A percentile compares a stretch with the other conserved stretches of the same genome.
Evolutionary conservation across 345 rosid genomes (phyloP).

Genomic region (Hibiscus syriacus): DNA sequence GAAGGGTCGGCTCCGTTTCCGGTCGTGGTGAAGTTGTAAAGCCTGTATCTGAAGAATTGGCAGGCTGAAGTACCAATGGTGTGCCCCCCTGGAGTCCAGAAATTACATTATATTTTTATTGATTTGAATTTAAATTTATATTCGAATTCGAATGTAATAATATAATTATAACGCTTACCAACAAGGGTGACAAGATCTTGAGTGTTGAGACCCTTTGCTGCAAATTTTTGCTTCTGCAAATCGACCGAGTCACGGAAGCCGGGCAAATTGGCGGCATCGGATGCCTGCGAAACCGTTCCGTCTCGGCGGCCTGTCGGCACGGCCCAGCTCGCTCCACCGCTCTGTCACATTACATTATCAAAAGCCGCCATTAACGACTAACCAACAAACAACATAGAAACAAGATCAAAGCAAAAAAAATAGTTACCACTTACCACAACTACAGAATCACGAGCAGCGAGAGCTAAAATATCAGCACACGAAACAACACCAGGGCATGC

Average conservation of each 20-base stretch:
- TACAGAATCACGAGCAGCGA: conserved; percentile 48
- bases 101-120: neutral
- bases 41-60: conserved; percentile 29
- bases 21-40: conserved; percentile 25
- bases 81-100: conserved; percentile 35
- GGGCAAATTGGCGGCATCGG: conserved; percentile 18
- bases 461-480: conserved; percentile 50
- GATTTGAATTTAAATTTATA: neutral
- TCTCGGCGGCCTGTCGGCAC: conserved; percentile 33
- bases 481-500: conserved; percentile 44
- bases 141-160: neutral
- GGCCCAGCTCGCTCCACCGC: conserved; percentile 24
- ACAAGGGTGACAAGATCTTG: conserved; percentile 33
- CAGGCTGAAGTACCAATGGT: conserved; percentile 54
- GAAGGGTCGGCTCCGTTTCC: conserved; percentile 33
- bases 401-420: no score
- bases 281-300: conserved; percentile 21
- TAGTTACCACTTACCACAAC: conserved; percentile 35
- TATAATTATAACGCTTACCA: conserved; percentile 15
- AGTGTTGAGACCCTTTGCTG: conserved; percentile 19
- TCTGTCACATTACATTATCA: conserved; percentile 16
- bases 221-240: conserved; percentile 22
- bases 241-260: conserved; percentile 17
- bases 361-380: neutral
- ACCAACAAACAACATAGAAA: no score